phyloP scores from a whole-genome alignment of 768 basidiomycete genomes.

The Sarcomyxa edulis region DNA sequence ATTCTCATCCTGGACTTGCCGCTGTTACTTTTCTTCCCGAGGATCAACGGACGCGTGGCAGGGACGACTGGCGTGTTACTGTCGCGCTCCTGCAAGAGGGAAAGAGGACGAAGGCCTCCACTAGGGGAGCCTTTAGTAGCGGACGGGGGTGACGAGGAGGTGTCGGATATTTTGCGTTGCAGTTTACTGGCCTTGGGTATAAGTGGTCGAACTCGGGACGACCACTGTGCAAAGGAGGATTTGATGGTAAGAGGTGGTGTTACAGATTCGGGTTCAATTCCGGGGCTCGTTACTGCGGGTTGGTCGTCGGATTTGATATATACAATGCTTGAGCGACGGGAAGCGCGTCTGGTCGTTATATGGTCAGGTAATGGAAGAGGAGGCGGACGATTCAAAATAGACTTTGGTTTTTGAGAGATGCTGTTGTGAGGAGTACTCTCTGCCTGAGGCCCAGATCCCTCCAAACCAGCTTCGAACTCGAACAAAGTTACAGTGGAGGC shows the following conservation, averaged over 20 bases:
- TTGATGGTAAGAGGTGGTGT: conserved; percentile 25
- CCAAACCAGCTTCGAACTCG: conserved; percentile 42
- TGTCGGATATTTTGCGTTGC: conserved; percentile 34
- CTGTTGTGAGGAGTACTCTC: conserved; percentile 63
- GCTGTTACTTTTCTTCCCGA: conserved; percentile 57
- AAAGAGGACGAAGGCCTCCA: conserved; percentile 53
- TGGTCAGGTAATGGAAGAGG: conserved; percentile 26
- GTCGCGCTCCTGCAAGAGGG: conserved; percentile 58
- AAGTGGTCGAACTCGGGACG: conserved; percentile 47
- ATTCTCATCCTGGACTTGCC: conserved; percentile 38
- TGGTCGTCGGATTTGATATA: conserved; percentile 59
- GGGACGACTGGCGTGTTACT: conserved; percentile 23
- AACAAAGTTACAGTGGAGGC: conserved; percentile 60
- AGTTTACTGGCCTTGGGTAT: conserved; percentile 47
- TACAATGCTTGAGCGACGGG: conserved; percentile 54
- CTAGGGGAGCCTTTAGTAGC: conserved; percentile 33
- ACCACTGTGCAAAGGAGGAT: conserved; percentile 39
- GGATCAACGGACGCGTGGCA: conserved; percentile 47
- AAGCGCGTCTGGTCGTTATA: conserved; percentile 6
- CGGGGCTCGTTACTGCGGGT: conserved; percentile 14
- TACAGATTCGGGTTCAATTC: conserved; percentile 13
- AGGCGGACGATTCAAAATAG: conserved; percentile 23
- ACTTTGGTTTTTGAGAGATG: conserved; percentile 26
- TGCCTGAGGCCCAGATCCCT: conserved; percentile 40
- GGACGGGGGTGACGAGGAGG: conserved; percentile 17